phyloP scores from a whole-genome alignment of 208 protist species.

The Leishmania guyanensis region DNA sequence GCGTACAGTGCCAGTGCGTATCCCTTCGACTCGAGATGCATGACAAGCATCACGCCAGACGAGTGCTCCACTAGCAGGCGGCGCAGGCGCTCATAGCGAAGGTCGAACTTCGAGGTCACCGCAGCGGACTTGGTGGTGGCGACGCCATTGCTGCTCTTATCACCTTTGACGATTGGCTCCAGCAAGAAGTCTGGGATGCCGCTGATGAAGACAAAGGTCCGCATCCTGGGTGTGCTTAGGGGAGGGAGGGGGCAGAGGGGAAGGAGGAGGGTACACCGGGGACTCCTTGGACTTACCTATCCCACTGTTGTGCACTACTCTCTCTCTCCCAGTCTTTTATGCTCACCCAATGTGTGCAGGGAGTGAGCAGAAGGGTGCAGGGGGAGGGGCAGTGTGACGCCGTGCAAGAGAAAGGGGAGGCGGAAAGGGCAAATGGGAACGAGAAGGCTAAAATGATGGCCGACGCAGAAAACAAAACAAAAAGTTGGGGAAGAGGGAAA shows the following conservation, averaged over 20 bases:
- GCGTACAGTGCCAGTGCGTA: constrained; percentile 85
- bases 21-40: constrained; percentile 79
- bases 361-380: background rate
- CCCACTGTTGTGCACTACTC: background rate
- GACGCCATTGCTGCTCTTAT: constrained; percentile 4
- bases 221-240: constrained; percentile 17
- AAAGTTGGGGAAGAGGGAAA: background rate
- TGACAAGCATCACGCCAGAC: constrained; percentile 85
- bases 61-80: constrained; percentile 74
- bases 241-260: background rate
- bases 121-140: background rate
- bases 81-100: constrained; percentile 83
- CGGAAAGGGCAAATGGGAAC: background rate
- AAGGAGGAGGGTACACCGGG: background rate
- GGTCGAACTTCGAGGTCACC: constrained; percentile 52
- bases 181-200: constrained; percentile 81
- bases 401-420: background rate
- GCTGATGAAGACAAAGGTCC: constrained; percentile 90
- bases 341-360: background rate
- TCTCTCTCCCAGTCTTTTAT: background rate
- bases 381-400: background rate
- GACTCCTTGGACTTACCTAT: background rate
- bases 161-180: constrained; percentile 44
- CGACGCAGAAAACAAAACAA: too few relatives aligned
- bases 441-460: background rate